These are phyloP conservation scores for Cercospora janseana DNA, from an alignment of 2,329 filamentous ascomycete species.

Conservation along the genomic window DNA sequence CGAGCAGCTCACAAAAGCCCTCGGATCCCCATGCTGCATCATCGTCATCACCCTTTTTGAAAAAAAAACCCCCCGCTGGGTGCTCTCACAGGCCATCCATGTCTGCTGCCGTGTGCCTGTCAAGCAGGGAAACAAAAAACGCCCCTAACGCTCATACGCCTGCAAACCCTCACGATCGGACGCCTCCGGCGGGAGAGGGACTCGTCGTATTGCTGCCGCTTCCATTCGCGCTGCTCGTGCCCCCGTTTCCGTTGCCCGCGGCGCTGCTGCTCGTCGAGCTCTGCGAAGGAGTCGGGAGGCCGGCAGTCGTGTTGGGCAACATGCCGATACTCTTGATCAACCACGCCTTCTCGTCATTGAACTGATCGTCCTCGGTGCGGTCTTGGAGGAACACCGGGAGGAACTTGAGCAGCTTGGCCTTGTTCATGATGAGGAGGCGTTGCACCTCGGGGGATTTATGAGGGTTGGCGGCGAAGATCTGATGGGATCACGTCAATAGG, in stretches of 20 bases:
- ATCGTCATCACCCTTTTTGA: too few species aligned
- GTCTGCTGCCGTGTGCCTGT: too few species aligned
- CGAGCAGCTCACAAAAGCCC: too few species aligned
- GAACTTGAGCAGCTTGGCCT: conserved; percentile 85
- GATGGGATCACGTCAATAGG: conserved; percentile 18
- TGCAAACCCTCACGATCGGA: background rate
- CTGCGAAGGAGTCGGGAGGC: conserved; percentile 19
- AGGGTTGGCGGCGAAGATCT: conserved; percentile 96
- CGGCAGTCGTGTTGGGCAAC: conserved; percentile 36
- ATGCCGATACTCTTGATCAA: conserved; percentile 81
- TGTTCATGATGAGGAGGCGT: conserved; percentile 93
- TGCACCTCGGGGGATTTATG: conserved; percentile 97
- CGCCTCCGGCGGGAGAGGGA: background rate
- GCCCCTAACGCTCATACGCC: background rate
- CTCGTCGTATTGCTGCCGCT: background rate
- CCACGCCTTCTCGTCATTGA: conserved; percentile 96
- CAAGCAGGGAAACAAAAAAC: background rate
- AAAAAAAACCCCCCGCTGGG: too few species aligned
- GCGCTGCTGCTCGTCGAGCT: too few species aligned
- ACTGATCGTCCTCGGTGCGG: conserved; percentile 94
- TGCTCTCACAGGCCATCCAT: too few species aligned
- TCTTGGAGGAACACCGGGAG: conserved; percentile 90
- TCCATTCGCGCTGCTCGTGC: background rate
- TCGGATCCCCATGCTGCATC: too few species aligned
- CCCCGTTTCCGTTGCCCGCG: too few species aligned